These are phyloP conservation scores for Boeremia exigua DNA, from an alignment of 2,329 filamentous ascomycete species.

Conservation along the genomic window DNA sequence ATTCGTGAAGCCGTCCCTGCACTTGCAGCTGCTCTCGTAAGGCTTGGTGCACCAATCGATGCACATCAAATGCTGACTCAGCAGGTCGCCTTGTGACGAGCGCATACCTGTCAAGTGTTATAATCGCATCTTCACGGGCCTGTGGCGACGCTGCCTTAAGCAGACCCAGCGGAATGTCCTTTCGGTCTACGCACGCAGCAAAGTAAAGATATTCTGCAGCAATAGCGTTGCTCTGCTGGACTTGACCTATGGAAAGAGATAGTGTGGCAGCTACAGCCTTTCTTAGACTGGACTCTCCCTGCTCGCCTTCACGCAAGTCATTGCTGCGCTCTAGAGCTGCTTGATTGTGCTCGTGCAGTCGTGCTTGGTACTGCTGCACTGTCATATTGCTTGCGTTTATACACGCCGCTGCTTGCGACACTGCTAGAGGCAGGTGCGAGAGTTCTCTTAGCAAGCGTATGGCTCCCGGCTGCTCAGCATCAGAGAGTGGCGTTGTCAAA, in stretches of 20 bases:
- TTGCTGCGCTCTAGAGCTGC: slow-evolving; percentile 43
- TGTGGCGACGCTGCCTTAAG: slow-evolving; percentile 17
- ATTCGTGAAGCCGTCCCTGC: slow-evolving; percentile 9
- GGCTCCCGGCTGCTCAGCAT: slow-evolving; percentile 10
- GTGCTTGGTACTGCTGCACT: slow-evolving; percentile 20
- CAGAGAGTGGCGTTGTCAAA: slow-evolving; percentile 11
- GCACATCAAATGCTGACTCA: slow-evolving; percentile 20
- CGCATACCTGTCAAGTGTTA: slow-evolving; percentile 18
- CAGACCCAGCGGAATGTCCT: slow-evolving; percentile 26
- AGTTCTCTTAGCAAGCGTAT: slow-evolving; percentile 21
- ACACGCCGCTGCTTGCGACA: slow-evolving; percentile 26
- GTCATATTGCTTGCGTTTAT: slow-evolving; percentile 17
- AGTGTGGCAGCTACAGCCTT: slow-evolving; percentile 50
- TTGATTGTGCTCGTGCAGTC: slow-evolving; percentile 30
- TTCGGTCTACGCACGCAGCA: slow-evolving; percentile 46
- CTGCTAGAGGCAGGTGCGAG: slow-evolving; percentile 27
- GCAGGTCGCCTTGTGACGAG: slow-evolving; percentile 20
- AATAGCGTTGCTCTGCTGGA: slow-evolving; percentile 24
- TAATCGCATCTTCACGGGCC: slow-evolving; percentile 22
- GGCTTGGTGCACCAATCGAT: slow-evolving; percentile 24
- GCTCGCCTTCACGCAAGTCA: slow-evolving; percentile 37
- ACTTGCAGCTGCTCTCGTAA: slow-evolving; percentile 11
- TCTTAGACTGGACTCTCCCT: slow-evolving; percentile 32
- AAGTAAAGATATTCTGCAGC: slow-evolving; percentile 50
- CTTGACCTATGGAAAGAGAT: slow-evolving; percentile 50